A percentile compares a stretch with the other conserved stretches of the same genome.
Conservation (phyloP, 2,329 filamentous ascomycete genomes). For the Talaromyces rugulosus region DNA sequence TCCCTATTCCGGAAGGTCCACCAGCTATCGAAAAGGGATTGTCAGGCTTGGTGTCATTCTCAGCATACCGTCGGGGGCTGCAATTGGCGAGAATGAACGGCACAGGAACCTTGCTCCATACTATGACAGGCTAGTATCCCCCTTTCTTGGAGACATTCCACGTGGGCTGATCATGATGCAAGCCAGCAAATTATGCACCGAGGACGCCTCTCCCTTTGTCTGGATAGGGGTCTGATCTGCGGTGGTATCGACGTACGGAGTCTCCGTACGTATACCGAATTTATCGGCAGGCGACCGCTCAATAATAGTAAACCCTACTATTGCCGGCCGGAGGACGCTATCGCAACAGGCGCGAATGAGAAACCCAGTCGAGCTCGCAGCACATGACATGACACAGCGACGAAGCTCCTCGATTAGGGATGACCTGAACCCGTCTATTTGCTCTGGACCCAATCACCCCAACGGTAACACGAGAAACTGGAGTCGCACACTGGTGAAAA, state of each 20-base stretch:
- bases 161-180: not conserved
- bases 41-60: not conserved
- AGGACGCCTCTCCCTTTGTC: not conserved
- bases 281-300: too few species aligned
- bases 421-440: not conserved
- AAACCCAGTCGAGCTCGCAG: not conserved
- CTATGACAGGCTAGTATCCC: not conserved
- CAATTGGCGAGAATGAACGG: not conserved
- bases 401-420: not conserved
- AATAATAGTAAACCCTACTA: not conserved
- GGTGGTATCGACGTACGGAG: not conserved
- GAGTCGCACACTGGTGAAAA: not conserved
- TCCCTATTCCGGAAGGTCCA: not conserved
- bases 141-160: not conserved
- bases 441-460: not conserved
- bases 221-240: not conserved
- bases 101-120: not conserved
- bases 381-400: not conserved
- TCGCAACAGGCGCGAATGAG: not conserved
- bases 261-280: not conserved
- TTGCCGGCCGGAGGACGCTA: not conserved
- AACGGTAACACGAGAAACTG: not conserved
- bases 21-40: not conserved
- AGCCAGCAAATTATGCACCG: not conserved
- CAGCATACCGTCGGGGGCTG: not conserved